phyloP scores from a whole-genome alignment of 2,329 filamentous ascomycete species.

The Aspergillus tanneri region DNA sequence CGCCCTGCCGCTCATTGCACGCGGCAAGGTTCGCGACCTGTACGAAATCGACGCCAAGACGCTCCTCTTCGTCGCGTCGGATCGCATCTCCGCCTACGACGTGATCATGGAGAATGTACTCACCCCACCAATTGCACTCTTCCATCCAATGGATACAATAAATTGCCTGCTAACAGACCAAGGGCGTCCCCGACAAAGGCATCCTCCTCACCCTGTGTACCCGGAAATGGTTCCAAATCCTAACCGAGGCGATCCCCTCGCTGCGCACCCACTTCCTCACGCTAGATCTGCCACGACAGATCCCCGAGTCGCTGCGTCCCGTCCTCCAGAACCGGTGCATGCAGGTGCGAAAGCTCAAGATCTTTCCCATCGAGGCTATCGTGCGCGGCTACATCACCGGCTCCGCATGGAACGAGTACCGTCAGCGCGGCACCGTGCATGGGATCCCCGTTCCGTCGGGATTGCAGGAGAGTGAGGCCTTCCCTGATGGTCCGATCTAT shows the following conservation, averaged over 20 bases:
- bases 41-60: conserved; percentile 69
- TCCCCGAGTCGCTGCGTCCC: conserved; percentile 50
- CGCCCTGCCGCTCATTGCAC: conserved; percentile 53
- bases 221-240: conserved; percentile 65
- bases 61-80: conserved; percentile 79
- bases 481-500: conserved; percentile 67
- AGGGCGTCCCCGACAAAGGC: conserved; percentile 69
- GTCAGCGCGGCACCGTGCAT: conserved; percentile 72
- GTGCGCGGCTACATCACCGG: conserved; percentile 90
- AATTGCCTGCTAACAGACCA: neutral
- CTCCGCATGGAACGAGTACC: conserved; percentile 78
- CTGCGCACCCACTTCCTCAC: conserved; percentile 65
- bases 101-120: conserved; percentile 77
- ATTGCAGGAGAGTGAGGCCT: conserved; percentile 66
- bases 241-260: conserved; percentile 55
- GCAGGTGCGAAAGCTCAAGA: conserved; percentile 70
- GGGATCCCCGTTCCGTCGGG: conserved; percentile 68
- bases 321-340: conserved; percentile 67
- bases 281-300: conserved; percentile 54
- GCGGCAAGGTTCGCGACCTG: conserved; percentile 78
- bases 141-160: conserved; percentile 41
- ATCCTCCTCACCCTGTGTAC: conserved; percentile 66
- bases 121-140: conserved; percentile 36
- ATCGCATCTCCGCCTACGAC: conserved; percentile 95
- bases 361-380: conserved; percentile 78